Conservation (phyloP, 2,329 filamentous ascomycete species). For the Aureobasidium leucospermi region DNA sequence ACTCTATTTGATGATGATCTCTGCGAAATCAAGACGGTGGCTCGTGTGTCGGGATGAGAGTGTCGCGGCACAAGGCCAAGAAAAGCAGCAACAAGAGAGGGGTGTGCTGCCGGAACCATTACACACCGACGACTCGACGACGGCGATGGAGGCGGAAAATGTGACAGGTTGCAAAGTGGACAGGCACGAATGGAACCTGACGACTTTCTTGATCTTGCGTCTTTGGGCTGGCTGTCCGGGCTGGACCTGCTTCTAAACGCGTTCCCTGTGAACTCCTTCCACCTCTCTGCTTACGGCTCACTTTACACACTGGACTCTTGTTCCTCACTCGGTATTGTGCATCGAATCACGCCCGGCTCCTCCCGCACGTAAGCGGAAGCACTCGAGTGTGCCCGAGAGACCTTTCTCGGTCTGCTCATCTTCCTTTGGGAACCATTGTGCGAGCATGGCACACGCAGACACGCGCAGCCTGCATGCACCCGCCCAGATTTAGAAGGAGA, state of each 20-base stretch:
- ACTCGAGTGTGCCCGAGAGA: not conserved
- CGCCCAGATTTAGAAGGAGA: not conserved
- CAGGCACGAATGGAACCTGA: not conserved
- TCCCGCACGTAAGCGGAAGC: not conserved
- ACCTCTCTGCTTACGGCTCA: not conserved
- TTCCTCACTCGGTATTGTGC: not conserved
- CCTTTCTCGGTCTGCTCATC: not conserved
- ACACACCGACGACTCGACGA: not conserved
- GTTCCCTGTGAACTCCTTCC: not conserved
- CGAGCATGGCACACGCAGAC: not conserved
- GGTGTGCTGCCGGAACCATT: not conserved
- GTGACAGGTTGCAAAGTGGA: slow-evolving; percentile 4
- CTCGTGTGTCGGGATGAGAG: slow-evolving; percentile 4
- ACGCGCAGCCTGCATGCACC: slow-evolving; percentile 6
- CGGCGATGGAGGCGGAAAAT: not conserved
- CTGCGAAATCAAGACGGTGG: not conserved
- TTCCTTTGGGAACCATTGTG: not conserved
- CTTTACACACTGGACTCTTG: not conserved
- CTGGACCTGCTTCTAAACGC: not conserved
- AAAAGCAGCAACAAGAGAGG: not conserved
- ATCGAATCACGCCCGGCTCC: not conserved
- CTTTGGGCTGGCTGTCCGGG: not conserved
- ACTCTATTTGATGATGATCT: slow-evolving; percentile 12
- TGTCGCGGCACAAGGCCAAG: slow-evolving; percentile 10
- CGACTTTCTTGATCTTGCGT: not conserved